Evolutionary conservation across 2,329 filamentous ascomycete genomes (phyloP).

Genomic region (Claviceps sorghi): DNA sequence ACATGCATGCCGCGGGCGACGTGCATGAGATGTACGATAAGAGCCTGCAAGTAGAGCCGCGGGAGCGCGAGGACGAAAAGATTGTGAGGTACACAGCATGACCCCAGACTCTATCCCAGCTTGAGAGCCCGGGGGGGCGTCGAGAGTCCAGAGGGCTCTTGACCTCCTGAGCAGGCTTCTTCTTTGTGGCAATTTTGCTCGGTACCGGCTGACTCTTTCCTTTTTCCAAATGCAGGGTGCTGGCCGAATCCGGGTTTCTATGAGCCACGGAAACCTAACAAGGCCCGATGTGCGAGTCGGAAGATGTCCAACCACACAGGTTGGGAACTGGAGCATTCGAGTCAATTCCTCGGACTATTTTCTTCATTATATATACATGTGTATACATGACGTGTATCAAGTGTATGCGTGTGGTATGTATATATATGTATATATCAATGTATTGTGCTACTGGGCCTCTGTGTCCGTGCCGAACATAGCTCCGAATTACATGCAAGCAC

Average conservation of each 20-base stretch:
- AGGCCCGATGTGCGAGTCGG: not conserved
- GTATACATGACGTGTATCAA: too few species aligned
- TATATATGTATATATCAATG: too few species aligned
- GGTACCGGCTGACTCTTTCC: slow-evolving; percentile 1
- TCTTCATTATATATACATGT: too few species aligned
- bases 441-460: too few species aligned
- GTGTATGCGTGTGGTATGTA: too few species aligned
- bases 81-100: slow-evolving; percentile 72
- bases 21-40: slow-evolving; percentile 99
- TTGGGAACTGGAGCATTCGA: not conserved
- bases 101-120: slow-evolving; percentile 10
- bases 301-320: not conserved
- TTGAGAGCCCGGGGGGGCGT: too few species aligned
- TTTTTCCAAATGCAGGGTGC: slow-evolving; percentile 29
- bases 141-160: not conserved
- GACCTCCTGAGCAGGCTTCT: not conserved
- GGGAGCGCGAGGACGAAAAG: slow-evolving; percentile 96
- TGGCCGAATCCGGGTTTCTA: slow-evolving; percentile 47
- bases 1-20: slow-evolving; percentile 89
- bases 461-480: too few species aligned
- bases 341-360: not conserved
- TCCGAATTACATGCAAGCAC: not conserved
- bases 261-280: slow-evolving; percentile 17
- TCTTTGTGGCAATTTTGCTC: not conserved
- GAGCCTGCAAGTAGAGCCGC: slow-evolving; percentile 81